Evolutionary conservation across 257 asterid genomes (phyloP), one percentile per base, ranked within the genome.

Genomic region (Solanum etuberosum): DNA sequence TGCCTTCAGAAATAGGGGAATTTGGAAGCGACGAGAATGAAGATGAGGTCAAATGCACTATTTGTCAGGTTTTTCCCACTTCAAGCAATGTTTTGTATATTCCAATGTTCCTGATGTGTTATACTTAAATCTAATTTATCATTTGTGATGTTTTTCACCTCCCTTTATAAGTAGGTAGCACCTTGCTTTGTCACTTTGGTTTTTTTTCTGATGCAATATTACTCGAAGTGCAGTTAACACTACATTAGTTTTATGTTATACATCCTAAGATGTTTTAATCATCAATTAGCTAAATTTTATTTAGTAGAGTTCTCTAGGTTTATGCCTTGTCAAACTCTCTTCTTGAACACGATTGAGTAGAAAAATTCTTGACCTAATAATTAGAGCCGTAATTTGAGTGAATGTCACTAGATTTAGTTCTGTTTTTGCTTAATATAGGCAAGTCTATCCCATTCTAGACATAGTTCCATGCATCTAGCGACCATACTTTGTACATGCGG

Each of bases 31-130:
- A 71, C 29, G 90, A 91, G 84, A 90, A 90, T 89, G 96, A 89
- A 85, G 92, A 89, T 80, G 96, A 94, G 89, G 87, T 59, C 42
- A 94, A 93, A 91, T 97, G 99, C 95, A 91, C 95, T 68, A 92
- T 97, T 84, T 97, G 99, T 86, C 99, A 97, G 98, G 99, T 97
- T 9, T 29, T 10, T 20, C 29, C 29, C 27, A 80, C n/a, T 27
- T 80, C 42, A 31, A 81, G 68, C 61, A 31, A 9, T 46, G 29
- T 27, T 48, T 29, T 81, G 21, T 81, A 48, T 31, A 29, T 81
- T 48, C 20, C 42, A 13, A 78, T 11, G 6, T 29, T 9, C 43
- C 42, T 48, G 42, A 3, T 80, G 18, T 59, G 4, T 43, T 77
- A 7, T 40, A 13, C 83, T 76, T 76, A 2, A 13, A 15, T 40